Evolutionary conservation across 768 basidiomycete genomes (phyloP), one percentile per base, ranked within the genome.

Genomic region (Phaffia australis): DNA sequence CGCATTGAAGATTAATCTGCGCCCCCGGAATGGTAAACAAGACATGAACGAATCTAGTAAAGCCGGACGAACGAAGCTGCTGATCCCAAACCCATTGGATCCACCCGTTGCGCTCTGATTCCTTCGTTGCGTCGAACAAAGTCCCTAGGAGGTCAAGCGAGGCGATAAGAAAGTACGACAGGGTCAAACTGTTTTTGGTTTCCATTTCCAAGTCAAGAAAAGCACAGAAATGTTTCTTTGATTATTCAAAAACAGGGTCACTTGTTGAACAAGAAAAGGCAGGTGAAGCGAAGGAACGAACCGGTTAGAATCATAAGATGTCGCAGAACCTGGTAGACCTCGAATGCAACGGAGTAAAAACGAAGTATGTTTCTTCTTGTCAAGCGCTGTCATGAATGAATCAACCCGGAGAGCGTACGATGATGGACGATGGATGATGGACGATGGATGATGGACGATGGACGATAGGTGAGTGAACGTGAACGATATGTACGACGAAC

Each of bases 151-250:
- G 77, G 72, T 97, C 93, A 47, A 99, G 78, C 0, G 83, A 81
- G 0, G 90, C 87, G 23, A 98, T 78, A 71, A 87, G 90, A 75
- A 98, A 99, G 79, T 91, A 97, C 21, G 81, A 85, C 58, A 95
- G 74, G 4, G 88, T 89, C 73, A 94, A 79, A 72, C 93, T 95
- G 70, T 1, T 11, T 7, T 19, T 2, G 2, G 29, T 57, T 57
- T 19, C 19, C 19, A 29, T 29, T 29, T 14, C 19, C 27, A 6
- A 32, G 56, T 3, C 16, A 25, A 23, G 6, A 29, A 29, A 25
- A 2, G 27, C 18, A 23, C 4, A 60, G 25, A 42, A 60, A 18
- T 42, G 1, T 23, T 7, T n/a, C 19, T 16, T 59, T 29, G 27
- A 1, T 42, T 11, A 23, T 6, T 35, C 7, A 47, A n/a, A 27